Evolutionary conservation across 1,284 basidiomycete species (phyloP), one percentile per base, ranked within the genome.

Genomic region (Malassezia furfur): DNA sequence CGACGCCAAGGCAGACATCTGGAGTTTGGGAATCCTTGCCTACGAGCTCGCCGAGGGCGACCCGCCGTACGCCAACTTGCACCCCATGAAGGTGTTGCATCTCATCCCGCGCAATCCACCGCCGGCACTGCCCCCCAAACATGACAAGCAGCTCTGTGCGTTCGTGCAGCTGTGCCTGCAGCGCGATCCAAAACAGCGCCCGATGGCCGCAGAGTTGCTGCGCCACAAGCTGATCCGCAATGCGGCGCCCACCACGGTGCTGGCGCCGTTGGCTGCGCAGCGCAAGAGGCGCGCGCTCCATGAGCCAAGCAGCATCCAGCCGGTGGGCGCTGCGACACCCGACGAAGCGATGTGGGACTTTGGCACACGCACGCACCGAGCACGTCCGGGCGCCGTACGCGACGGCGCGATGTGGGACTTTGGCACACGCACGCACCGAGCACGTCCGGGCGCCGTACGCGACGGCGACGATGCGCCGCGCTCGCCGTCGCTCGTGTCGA

Each of bases 1-100:
- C 73, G 93, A 91, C 28, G 87, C 91, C 37, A 98, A 96, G 76
- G 93, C 96, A 25, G 94, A 98, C 69, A 93, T 98, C 54, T 98
- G 93, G 93, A 94, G 90, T 3, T 80, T 96, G 12, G 93, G 93
- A 4, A 96, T 96, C 79, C 96, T 96, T 91, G 91, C 90, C 0
- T 96, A 96, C 69, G 93, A 98, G 78, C 98, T 98, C 91, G 96
- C 98, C 68, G 94, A 98, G 76, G 91, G 91, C 74, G 93, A 98
- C 76, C 94, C 93, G 2, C 93, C 94, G 1, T 98, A 98, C 75
- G 80, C 96, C 43, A 91, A 96, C 67, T 91, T 98, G 73, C 91
- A 98, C 72, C 93, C 93, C 0, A 80, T 96, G 64, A 96, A 96
- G 78, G 93, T 93, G 12, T 77, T 98, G 19, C 96, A 98, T 76